Evolutionary conservation across 345 rosid genomes (phyloP).

Genomic region (Gossypium bickii): DNA sequence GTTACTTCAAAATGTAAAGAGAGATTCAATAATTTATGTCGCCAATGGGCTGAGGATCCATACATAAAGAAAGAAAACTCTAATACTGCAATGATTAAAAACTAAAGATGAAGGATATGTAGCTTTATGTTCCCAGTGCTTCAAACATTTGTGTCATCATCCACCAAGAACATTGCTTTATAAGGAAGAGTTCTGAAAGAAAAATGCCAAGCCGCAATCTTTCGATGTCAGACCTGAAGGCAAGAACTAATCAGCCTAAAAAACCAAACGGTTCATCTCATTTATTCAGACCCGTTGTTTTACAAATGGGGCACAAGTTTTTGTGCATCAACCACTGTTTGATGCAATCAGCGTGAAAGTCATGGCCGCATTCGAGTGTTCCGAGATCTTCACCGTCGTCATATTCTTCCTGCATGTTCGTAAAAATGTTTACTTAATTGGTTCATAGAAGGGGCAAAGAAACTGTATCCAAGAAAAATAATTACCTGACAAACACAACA

Average conservation of each 20-base stretch:
- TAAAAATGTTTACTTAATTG: neutral
- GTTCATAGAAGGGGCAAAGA: neutral
- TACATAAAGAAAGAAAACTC: neutral
- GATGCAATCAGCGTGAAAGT: conserved; percentile 60
- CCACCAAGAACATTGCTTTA: conserved; percentile 12
- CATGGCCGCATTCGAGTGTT: conserved; percentile 69
- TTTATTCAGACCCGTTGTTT: conserved; percentile 59
- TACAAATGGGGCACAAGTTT: conserved; percentile 87
- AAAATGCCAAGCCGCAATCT: conserved; percentile 8
- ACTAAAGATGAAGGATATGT: conserved; percentile 3
- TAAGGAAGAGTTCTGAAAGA: neutral
- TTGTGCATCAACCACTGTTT: conserved; percentile 78
- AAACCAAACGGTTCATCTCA: conserved; percentile 16
- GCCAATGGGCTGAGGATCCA: conserved; percentile 16
- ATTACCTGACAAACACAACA: conserved; percentile 87
- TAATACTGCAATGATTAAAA: conserved; percentile 20
- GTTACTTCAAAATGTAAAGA: neutral
- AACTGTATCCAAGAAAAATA: neutral
- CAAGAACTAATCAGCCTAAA: conserved; percentile 1
- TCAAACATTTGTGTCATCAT: conserved; percentile 10
- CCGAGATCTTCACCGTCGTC: conserved; percentile 61
- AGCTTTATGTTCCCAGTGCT: conserved; percentile 10
- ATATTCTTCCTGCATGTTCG: conserved; percentile 64
- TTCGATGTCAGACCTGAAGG: conserved; percentile 3
- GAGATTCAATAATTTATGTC: neutral